Base-by-base conservation (phyloP, 495 filamentous ascomycete species). In the Lasiosphaeriaceae sp. region DNA sequence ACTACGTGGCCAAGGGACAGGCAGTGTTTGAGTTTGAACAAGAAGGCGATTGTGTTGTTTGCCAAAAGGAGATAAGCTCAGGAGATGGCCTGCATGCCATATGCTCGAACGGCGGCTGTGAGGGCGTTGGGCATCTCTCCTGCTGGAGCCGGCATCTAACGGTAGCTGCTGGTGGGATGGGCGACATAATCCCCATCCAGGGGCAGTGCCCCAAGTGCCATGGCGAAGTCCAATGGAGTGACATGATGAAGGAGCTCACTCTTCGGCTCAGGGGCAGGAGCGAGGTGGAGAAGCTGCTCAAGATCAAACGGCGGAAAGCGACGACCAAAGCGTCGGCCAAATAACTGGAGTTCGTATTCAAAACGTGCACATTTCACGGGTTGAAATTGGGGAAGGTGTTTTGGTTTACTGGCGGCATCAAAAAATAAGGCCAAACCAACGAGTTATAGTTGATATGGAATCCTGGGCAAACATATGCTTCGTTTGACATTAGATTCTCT, bases 221-320 rank as follows among this genome's bases (percentile, higher is more conserved):
- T 1, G 70, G 73, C 0, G 69, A 77, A 19, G 74, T 90, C 8
- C 63, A 77, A 47, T 98, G 94, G 94, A 74, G 82, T 0, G 77
- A 88, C 47, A 80, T 97, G 61, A 88, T 92, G 68, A 91, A 85
- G 64, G 92, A 96, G 66, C 70, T 92, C 56, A 93, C 78, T 48
- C 69, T 96, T 26, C 78, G 92, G 52, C 72, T 76, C 23, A 79
- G 90, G 46, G 90, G 86, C 14, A 66, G 76, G 58, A 86, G 86
- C 45, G 84, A 89, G 59, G 64, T 89, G 2, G 82, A 81, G 19
- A 78, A 77, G 47, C 69, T 94, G 21, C 68, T 91, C 61, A 87
- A 82, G 66, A 80, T 71, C 70, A 82, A 73, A 19, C 74, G 69
- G 16, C 61, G 54, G 23, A 55, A 68, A 24, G 70, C 57, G 14